Conservation (phyloP, 768 basidiomycete genomes). For the Panaeolus papilionaceus region DNA sequence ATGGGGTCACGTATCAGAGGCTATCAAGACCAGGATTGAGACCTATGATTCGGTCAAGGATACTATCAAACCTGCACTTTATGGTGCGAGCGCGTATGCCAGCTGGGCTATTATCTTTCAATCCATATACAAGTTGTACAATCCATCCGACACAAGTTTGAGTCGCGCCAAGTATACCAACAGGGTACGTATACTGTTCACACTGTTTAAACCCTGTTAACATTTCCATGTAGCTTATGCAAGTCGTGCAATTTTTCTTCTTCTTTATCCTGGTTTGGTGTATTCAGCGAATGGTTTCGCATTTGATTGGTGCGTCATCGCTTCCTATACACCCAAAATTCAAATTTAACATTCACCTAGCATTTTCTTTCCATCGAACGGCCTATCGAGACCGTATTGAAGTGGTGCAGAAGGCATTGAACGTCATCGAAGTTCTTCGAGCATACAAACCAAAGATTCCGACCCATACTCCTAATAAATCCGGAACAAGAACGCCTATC, state of each 20-base stretch:
- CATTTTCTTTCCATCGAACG: conserved; percentile 78
- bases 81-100: conserved; percentile 71
- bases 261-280: conserved; percentile 73
- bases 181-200: conserved; percentile 43
- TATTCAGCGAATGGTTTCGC: conserved; percentile 70
- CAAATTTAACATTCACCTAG: conserved; percentile 33
- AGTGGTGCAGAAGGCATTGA: conserved; percentile 56
- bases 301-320: conserved; percentile 53
- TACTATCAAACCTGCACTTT: conserved; percentile 73
- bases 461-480: conserved; percentile 33
- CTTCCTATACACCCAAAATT: background rate
- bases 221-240: conserved; percentile 47
- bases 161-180: conserved; percentile 69
- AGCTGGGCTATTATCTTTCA: conserved; percentile 81
- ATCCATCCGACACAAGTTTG: conserved; percentile 37
- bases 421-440: conserved; percentile 70
- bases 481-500: conserved; percentile 51
- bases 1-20: conserved; percentile 82
- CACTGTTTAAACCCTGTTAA: background rate
- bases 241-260: conserved; percentile 77
- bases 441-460: conserved; percentile 60
- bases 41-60: conserved; percentile 74
- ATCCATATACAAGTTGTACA: conserved; percentile 65
- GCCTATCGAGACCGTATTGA: conserved; percentile 78
- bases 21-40: conserved; percentile 68